phyloP scores from a whole-genome alignment of 306 rosid genomes.

The Echinosophora koreensis region DNA sequence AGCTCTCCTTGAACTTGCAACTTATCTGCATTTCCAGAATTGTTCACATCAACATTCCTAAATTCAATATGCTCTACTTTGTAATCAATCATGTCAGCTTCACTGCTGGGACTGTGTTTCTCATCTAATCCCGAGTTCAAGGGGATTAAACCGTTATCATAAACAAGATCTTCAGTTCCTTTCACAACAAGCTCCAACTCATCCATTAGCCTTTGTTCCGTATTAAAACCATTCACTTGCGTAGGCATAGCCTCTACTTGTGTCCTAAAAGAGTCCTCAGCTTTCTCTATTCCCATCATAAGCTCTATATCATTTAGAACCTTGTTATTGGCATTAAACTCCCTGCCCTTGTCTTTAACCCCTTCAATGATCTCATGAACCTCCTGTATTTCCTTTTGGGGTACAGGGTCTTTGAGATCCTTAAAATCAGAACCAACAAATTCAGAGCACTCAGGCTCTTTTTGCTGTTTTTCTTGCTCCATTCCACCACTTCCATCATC shows the following conservation, averaged over 20 bases:
- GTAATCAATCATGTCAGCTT: slow-evolving; percentile 49
- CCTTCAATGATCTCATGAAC: slow-evolving; percentile 43
- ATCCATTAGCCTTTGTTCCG: slow-evolving; percentile 43
- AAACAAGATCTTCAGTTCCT: slow-evolving; percentile 52
- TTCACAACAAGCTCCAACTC: slow-evolving; percentile 52
- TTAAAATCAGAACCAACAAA: slow-evolving; percentile 24
- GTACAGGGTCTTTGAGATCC: slow-evolving; percentile 31
- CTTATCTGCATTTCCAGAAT: slow-evolving; percentile 36
- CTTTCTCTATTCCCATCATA: slow-evolving; percentile 46
- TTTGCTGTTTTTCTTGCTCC: slow-evolving; percentile 48
- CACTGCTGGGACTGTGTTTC: slow-evolving; percentile 42
- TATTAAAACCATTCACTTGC: slow-evolving; percentile 35
- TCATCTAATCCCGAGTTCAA: slow-evolving; percentile 29
- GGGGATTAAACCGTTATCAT: slow-evolving; percentile 44
- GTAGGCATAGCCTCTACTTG: slow-evolving; percentile 1
- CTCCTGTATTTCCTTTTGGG: slow-evolving; percentile 25
- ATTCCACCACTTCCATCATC: slow-evolving; percentile 48
- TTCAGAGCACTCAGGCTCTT: slow-evolving; percentile 29
- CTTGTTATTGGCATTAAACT: slow-evolving; percentile 19
- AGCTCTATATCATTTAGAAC: slow-evolving; percentile 44
- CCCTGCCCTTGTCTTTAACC: slow-evolving; percentile 34
- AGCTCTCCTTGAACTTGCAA: slow-evolving; percentile 30
- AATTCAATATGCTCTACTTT: slow-evolving; percentile 48
- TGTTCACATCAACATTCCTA: slow-evolving; percentile 24
- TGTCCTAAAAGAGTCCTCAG: slow-evolving; percentile 11